phyloP scores from a whole-genome alignment of 2,329 filamentous ascomycete species.

The Diaporthe capsici region DNA sequence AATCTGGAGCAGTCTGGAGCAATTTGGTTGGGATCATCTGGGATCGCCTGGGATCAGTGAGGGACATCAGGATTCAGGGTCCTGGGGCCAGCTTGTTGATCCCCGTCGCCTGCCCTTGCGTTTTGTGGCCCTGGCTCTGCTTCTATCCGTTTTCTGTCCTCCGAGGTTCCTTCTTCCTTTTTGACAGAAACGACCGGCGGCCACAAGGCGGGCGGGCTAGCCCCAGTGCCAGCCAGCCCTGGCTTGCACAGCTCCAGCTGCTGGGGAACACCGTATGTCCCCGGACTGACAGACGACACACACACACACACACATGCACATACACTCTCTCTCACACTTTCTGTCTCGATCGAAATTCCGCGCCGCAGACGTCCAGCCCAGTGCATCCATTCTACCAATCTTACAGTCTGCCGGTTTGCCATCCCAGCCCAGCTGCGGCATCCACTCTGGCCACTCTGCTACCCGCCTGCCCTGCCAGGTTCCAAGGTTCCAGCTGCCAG shows the following conservation, averaged over 20 bases:
- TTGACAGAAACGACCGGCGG: background rate
- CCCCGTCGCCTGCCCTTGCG: conserved; percentile 3
- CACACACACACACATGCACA: background rate
- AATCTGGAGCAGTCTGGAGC: conserved; percentile 22
- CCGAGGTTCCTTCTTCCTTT: background rate
- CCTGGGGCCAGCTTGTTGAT: conserved; percentile 17
- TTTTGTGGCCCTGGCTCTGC: conserved; percentile 3
- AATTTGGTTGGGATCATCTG: conserved; percentile 31
- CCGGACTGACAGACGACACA: background rate
- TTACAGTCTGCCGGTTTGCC: background rate
- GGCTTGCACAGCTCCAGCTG: conserved; percentile 1
- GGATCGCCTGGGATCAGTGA: conserved; percentile 20
- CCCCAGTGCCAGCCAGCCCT: background rate
- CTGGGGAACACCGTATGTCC: background rate
- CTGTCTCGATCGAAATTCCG: background rate
- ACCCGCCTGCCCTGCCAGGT: conserved; percentile 14
- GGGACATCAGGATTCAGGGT: conserved; percentile 24
- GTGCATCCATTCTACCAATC: background rate
- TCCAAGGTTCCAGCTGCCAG: conserved; percentile 22
- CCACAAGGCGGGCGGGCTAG: background rate
- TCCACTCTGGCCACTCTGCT: conserved; percentile 5
- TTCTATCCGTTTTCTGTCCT: background rate
- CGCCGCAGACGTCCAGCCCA: background rate
- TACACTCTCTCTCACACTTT: background rate
- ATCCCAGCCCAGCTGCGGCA: background rate